Conservation (phyloP, 148 eudicot species). For the Chenopodium berlandieri region DNA sequence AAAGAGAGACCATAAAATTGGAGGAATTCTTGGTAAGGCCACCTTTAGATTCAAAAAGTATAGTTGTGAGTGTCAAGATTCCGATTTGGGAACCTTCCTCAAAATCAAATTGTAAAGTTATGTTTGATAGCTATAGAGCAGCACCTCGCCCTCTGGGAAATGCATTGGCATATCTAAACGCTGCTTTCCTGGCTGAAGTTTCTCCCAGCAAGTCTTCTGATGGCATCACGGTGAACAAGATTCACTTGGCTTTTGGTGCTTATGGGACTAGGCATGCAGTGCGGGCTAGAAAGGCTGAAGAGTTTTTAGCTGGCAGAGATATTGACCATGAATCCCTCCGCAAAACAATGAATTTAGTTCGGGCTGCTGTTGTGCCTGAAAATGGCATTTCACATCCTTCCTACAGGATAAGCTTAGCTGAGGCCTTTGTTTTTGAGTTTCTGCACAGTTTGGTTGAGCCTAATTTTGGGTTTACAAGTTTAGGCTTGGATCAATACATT, state of each 20-base stretch:
- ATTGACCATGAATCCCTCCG: constrained; percentile 39
- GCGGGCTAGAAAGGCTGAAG: constrained; percentile 66
- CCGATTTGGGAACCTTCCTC: constrained; percentile 42
- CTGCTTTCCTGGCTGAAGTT: constrained; percentile 78
- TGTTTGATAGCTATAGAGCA: constrained; percentile 83
- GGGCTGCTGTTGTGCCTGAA: constrained; percentile 54
- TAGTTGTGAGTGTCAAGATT: constrained; percentile 60
- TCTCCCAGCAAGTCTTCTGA: constrained; percentile 23
- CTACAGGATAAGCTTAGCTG: constrained; percentile 78
- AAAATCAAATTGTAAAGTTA: constrained; percentile 34
- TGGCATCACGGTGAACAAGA: constrained; percentile 40
- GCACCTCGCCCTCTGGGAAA: constrained; percentile 90
- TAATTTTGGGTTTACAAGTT: constrained; percentile 19
- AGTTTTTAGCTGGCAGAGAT: constrained; percentile 49
- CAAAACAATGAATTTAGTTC: constrained; percentile 58
- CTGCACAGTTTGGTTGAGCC: constrained; percentile 38
- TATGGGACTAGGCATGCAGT: constrained; percentile 69
- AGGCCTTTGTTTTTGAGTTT: constrained; percentile 72
- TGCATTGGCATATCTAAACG: constrained; percentile 74
- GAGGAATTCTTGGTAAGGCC: constrained; percentile 66
- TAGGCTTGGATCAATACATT: constrained; percentile 25
- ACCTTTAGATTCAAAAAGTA: constrained; percentile 52
- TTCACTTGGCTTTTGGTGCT: constrained; percentile 78
- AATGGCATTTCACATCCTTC: constrained; percentile 51
- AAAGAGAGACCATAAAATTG: constrained; percentile 44